Evolutionary conservation across 768 basidiomycete species (phyloP), one percentile per base, ranked within the genome.

Genomic region (Tricholoma furcatifolium): DNA sequence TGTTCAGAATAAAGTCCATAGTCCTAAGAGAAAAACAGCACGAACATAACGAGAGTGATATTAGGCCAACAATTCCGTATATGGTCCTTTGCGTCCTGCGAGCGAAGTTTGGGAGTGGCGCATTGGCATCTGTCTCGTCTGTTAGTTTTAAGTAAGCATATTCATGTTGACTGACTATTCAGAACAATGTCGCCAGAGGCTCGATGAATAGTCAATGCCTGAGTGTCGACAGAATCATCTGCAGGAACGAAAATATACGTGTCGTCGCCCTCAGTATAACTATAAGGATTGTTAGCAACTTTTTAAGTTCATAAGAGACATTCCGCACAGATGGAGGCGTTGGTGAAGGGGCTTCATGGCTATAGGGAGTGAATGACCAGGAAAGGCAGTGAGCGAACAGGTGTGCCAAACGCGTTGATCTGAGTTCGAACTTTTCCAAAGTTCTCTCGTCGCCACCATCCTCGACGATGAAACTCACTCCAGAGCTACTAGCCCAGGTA

Each of bases 401-500:
- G 18, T 32, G 51, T 51, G 24, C 39, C 36, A 47, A 62, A 61
- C 67, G 67, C 67, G 70, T 67, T 51, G 58, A 68, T 70, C 66
- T 70, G 72, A 74, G 70, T 74, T 73, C 73, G 68, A 71, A 71
- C 62, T 67, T 68, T 64, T 54, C 36, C 48, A 50, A n/a, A 47
- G 50, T 53, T 61, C 56, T 62, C 62, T 65, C 63, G 57, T 63
- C 65, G 53, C 51, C 50, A 57, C 62, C 60, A 50, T 50, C 62
- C 56, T 62, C 69, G 65, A 77, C 75, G 63, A 88, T 93, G 84
- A 95, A 94, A 81, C 88, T 95, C 77, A 93, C 93, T 44, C 91
- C 93, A 58, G 93, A 95, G 81, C 83, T 95, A 60, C 79, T 95
- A 61, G 86, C 84, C n/a, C 84, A 89, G 68, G 88, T 85, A 41